phyloP scores from a whole-genome alignment of 768 basidiomycete species.

The Calocybe gangraenosa region DNA sequence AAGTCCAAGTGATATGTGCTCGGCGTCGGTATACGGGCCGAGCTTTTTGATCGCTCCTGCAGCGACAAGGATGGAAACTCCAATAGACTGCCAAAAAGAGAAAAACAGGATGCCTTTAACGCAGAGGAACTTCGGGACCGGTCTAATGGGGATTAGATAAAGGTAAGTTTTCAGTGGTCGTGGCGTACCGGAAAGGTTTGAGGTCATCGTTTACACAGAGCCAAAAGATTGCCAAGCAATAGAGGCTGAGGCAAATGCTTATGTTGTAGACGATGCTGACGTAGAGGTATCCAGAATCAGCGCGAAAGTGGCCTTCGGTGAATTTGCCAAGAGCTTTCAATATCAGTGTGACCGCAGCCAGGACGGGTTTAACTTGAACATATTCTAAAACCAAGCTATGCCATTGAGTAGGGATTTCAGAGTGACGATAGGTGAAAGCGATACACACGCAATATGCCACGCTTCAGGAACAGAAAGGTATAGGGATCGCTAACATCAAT shows the following conservation, averaged over 20 bases:
- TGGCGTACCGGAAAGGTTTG: slow-evolving; percentile 75
- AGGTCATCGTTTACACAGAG: slow-evolving; percentile 85
- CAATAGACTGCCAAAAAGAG: slow-evolving; percentile 95
- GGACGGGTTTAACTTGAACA: slow-evolving; percentile 90
- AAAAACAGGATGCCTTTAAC: slow-evolving; percentile 99
- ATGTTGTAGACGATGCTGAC: slow-evolving; percentile 82
- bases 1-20: slow-evolving; percentile 87
- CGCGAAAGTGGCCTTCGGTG: slow-evolving; percentile 83
- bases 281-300: slow-evolving; percentile 88
- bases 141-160: slow-evolving; percentile 37
- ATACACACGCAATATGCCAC: slow-evolving; percentile 84
- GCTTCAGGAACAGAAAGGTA: slow-evolving; percentile 88
- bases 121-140: slow-evolving; percentile 95
- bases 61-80: slow-evolving; percentile 84
- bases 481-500: slow-evolving; percentile 95
- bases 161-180: neutral
- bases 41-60: slow-evolving; percentile 69
- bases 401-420: no score
- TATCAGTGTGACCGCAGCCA: slow-evolving; percentile 80
- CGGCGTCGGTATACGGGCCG: slow-evolving; percentile 83
- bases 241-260: slow-evolving; percentile 76
- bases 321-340: slow-evolving; percentile 86
- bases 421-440: neutral
- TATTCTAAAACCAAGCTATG: slow-evolving; percentile 65
- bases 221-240: slow-evolving; percentile 98